Percentiles rank a stretch among this genome's conserved stretches.
Evolutionary conservation across 2,329 filamentous ascomycete species (phyloP).

Genomic region (Seiridium cupressi): DNA sequence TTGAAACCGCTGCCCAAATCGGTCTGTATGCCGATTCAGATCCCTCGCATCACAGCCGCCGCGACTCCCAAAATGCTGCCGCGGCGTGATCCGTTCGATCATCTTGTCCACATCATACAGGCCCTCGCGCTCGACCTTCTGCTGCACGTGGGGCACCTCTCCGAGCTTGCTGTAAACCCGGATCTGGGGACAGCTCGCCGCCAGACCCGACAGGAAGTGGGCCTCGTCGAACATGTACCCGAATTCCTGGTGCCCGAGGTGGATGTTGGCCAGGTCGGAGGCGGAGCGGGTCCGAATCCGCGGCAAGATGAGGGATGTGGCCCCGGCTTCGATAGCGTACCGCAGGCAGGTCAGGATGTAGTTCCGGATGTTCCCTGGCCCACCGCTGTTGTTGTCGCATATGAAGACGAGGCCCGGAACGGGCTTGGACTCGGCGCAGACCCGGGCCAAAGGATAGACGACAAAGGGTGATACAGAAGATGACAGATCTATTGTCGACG

Average conservation of each 20-base stretch:
- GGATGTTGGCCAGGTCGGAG: slow-evolving; percentile 32
- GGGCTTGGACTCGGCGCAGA: slow-evolving; percentile 38
- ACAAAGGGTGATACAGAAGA: slow-evolving; percentile 37
- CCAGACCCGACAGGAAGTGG: slow-evolving; percentile 37
- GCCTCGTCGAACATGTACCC: slow-evolving; percentile 43
- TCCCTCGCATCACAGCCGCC: slow-evolving; percentile 35
- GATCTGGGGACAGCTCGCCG: slow-evolving; percentile 36
- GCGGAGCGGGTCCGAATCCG: slow-evolving; percentile 37
- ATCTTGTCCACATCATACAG: slow-evolving; percentile 12
- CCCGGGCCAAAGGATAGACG: slow-evolving; percentile 39
- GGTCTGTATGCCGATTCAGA: slow-evolving; percentile 35
- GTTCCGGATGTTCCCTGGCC: slow-evolving; percentile 48
- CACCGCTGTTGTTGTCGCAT: slow-evolving; percentile 49
- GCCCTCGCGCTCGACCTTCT: slow-evolving; percentile 22
- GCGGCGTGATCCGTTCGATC: slow-evolving; percentile 36
- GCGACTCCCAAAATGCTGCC: slow-evolving; percentile 28
- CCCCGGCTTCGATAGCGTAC: slow-evolving; percentile 45
- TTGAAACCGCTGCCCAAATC: slow-evolving; percentile 30
- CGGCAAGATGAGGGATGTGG: slow-evolving; percentile 40
- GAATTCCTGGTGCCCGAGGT: slow-evolving; percentile 28
- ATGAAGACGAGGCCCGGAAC: slow-evolving; percentile 40
- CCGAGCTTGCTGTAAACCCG: slow-evolving; percentile 31
- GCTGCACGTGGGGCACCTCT: slow-evolving; percentile 32
- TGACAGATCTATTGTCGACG: slow-evolving; percentile 28
- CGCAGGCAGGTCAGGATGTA: slow-evolving; percentile 48